These are phyloP conservation scores for Trichoderma sp. DNA, from an alignment of 2,329 filamentous ascomycete genomes.

Conservation along the genomic window DNA sequence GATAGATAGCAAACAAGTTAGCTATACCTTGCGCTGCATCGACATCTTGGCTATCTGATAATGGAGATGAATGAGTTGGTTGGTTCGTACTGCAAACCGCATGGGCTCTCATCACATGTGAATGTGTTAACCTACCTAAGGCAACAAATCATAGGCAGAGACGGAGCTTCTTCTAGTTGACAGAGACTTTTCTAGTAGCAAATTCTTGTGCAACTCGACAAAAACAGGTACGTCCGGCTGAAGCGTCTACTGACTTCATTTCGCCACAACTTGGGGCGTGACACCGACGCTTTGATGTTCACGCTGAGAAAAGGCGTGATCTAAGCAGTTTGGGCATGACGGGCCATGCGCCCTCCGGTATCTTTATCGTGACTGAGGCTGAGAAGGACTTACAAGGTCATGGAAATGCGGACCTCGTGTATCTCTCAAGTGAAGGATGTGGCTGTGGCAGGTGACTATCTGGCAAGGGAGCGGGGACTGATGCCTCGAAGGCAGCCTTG, in stretches of 20 bases:
- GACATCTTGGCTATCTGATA: not conserved
- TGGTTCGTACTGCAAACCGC: not conserved
- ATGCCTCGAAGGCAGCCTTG: not conserved
- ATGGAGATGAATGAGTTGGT: not conserved
- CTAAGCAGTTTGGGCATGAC: not conserved
- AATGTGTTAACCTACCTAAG: not conserved
- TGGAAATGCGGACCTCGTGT: not conserved
- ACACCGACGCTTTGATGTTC: not conserved
- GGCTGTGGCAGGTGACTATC: not conserved
- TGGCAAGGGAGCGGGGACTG: not conserved
- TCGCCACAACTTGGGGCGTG: not conserved
- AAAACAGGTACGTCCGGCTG: not conserved
- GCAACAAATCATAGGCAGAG: not conserved
- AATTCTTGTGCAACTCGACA: not conserved
- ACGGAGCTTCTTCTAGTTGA: too few relatives aligned
- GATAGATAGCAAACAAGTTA: constrained; percentile 10
- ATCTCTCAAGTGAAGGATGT: not conserved
- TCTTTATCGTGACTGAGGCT: not conserved
- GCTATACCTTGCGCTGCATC: not conserved
- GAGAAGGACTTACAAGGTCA: not conserved
- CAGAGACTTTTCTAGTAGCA: not conserved
- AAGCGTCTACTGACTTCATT: not conserved
- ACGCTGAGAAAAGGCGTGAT: constrained; percentile 2
- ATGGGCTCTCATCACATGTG: not conserved
- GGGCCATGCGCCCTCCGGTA: not conserved